Evolutionary conservation across 2,329 filamentous ascomycete genomes (phyloP), one percentile per base, ranked within the genome.

Genomic region (Neonectria magnoliae): DNA sequence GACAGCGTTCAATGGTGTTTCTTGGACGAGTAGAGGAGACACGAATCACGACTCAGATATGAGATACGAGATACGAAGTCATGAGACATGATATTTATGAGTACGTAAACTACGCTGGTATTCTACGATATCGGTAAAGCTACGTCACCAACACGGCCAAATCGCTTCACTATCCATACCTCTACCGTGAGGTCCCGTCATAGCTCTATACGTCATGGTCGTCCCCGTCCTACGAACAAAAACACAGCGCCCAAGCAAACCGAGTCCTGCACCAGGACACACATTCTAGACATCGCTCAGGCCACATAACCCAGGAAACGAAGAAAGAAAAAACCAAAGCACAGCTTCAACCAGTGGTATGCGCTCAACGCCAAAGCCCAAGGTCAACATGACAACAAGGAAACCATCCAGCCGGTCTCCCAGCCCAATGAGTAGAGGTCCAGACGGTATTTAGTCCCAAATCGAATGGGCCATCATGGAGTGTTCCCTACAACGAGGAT

Each of bases 401-500:
- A 13, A 60, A 51, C 56, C 61, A 55, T 70, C 55, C 10, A 38
- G 61, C 54, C 60, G 45, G 33, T 52, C 48, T 63, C 14, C 31
- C 31, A 14, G 58, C 22, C 20, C 22, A 41, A 44, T n/a, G 33
- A 44, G 22, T 52, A 31, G 38, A 20, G 22, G 25, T 27, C 11
- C 55, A 51, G 22, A 60, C 47, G 57, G 51, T 18, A 47, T 44
- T 57, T 33, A 55, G 51, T 9, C 16, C 16, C 10, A 14, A 25
- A 51, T 36, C 25, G 18, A n/a, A 18, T 11, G 27, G 4, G 18
- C 45, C 52, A 11, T 77, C 69, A 82, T 4, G 78, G 76, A 10
- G 73, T 67, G 60, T 80, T 81, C 38, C 77, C 80, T 45, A 82
- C 75, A 22, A 83, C 79, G 18, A 83, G 69, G 31, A 83, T 73